Conservation (phyloP, 2,329 filamentous ascomycete species). For the Colletotrichum costaricense region DNA sequence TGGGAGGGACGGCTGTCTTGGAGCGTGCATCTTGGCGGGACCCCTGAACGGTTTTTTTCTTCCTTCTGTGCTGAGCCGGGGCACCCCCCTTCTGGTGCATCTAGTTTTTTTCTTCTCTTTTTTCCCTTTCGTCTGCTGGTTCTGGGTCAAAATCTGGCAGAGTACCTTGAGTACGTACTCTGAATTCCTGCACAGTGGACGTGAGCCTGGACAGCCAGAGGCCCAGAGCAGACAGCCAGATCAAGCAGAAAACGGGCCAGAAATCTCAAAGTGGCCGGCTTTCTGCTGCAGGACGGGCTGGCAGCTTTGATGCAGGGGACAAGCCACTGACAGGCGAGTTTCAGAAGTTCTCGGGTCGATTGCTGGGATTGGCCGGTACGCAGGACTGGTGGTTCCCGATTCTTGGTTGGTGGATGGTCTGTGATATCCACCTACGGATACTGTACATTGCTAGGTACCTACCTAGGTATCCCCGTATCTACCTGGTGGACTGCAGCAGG, state of each 20-base stretch:
- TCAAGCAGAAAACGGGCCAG: slow-evolving; percentile 7
- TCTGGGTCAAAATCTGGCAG: background rate
- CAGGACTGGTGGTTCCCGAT: slow-evolving; percentile 19
- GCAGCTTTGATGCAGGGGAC: slow-evolving; percentile 34
- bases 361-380: slow-evolving; percentile 30
- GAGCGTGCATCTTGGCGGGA: slow-evolving; percentile 19
- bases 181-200: background rate
- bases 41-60: slow-evolving; percentile 26
- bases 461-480: too few relatives aligned
- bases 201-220: too few relatives aligned
- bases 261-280: slow-evolving; percentile 24
- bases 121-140: too few relatives aligned
- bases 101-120: background rate
- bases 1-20: slow-evolving; percentile 25
- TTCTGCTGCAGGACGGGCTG: slow-evolving; percentile 19
- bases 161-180: background rate
- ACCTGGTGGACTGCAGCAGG: too few relatives aligned
- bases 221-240: background rate
- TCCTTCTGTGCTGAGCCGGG: background rate
- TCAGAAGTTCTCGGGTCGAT: slow-evolving; percentile 27
- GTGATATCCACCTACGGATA: background rate
- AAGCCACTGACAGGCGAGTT: slow-evolving; percentile 35
- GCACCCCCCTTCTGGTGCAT: background rate
- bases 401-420: slow-evolving; percentile 27
- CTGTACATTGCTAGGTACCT: too few relatives aligned